Evolutionary conservation across 768 basidiomycete species (phyloP).

Genomic region (Xerocomus spinulosus): DNA sequence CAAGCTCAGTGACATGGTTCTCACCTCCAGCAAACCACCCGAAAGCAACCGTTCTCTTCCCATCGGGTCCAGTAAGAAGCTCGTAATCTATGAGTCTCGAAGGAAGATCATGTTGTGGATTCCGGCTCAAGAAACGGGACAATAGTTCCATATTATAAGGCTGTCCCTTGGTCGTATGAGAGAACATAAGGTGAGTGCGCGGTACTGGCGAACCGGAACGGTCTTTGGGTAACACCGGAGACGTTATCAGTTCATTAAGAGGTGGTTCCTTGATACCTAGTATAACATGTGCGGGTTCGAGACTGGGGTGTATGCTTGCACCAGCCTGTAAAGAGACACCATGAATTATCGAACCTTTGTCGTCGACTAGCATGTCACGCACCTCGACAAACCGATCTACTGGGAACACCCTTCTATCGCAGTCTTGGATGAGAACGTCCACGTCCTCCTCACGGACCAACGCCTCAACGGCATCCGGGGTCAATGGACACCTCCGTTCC

Average conservation of each 20-base stretch:
- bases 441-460: conserved; percentile 55
- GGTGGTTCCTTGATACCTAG: conserved; percentile 90
- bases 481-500: conserved; percentile 83
- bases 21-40: conserved; percentile 89
- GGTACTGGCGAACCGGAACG: conserved; percentile 26
- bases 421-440: conserved; percentile 70
- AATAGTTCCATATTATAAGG: conserved; percentile 80
- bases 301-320: conserved; percentile 54
- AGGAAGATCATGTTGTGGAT: conserved; percentile 18
- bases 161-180: conserved; percentile 87
- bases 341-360: not conserved
- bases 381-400: conserved; percentile 65
- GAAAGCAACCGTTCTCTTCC: conserved; percentile 82
- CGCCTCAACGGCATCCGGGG: conserved; percentile 64
- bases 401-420: conserved; percentile 69
- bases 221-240: conserved; percentile 35
- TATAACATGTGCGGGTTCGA: conserved; percentile 65
- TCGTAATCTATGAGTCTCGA: conserved; percentile 82
- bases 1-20: conserved; percentile 12
- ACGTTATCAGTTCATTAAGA: conserved; percentile 52
- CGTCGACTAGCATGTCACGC: not conserved
- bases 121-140: conserved; percentile 49
- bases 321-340: conserved; percentile 57
- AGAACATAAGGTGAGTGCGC: conserved; percentile 87
- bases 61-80: conserved; percentile 56